Evolutionary conservation across 345 rosid species (phyloP).

Genomic region (Brassica incana): DNA sequence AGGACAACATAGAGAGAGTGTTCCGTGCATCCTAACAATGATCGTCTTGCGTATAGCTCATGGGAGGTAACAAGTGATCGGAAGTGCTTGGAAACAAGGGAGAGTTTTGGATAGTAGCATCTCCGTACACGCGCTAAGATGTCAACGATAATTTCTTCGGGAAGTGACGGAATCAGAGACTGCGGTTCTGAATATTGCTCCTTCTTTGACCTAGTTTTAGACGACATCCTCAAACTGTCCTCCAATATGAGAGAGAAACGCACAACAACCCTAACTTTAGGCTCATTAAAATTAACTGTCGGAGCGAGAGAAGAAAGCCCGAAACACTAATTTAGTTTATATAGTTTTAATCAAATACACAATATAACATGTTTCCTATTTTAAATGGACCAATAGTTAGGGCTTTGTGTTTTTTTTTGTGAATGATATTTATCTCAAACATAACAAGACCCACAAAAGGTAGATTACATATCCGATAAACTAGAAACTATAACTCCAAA

Average conservation of each 20-base stretch:
- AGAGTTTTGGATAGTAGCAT: background rate
- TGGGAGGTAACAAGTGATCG: background rate
- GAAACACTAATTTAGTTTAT: too few species aligned
- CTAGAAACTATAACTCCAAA: background rate
- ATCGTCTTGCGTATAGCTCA: background rate
- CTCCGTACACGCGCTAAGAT: background rate
- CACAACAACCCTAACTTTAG: too few species aligned
- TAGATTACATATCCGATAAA: background rate
- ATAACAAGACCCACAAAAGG: background rate
- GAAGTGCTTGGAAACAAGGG: background rate
- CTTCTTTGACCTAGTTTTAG: background rate
- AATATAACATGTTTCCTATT: too few species aligned
- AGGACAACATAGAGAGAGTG: background rate
- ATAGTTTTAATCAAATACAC: too few species aligned
- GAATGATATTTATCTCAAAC: background rate
- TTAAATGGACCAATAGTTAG: too few species aligned
- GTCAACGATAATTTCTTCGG: background rate
- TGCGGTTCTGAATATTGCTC: background rate
- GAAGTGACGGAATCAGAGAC: background rate
- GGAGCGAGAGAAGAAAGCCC: too few species aligned
- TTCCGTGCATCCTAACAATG: background rate
- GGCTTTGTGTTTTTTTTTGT: background rate
- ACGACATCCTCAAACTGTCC: background rate
- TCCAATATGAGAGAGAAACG: too few species aligned
- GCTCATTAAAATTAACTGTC: too few species aligned